phyloP scores from a whole-genome alignment of 2,329 filamentous ascomycete genomes.

The Zarea fungicola region DNA sequence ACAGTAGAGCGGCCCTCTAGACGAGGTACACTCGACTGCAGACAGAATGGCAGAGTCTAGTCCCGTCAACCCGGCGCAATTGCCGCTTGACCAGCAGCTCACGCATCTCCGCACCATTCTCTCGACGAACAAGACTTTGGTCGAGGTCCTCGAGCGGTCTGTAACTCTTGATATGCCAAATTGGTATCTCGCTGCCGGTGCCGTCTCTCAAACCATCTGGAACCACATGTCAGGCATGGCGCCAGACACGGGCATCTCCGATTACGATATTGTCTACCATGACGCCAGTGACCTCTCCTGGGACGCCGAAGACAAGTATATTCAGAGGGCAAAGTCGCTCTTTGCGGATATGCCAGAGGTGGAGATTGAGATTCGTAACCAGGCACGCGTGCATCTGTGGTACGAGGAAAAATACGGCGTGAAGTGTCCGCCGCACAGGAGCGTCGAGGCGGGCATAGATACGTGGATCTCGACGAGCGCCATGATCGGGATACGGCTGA shows the following conservation, averaged over 20 bases:
- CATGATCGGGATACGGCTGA: slow-evolving; percentile 23
- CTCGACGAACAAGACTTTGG: slow-evolving; percentile 24
- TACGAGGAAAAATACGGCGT: slow-evolving; percentile 28
- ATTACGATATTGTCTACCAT: slow-evolving; percentile 34
- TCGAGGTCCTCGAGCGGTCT: slow-evolving; percentile 23
- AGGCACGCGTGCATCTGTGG: slow-evolving; percentile 34
- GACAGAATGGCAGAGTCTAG: not conserved
- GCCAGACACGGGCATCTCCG: slow-evolving; percentile 29
- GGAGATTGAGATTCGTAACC: slow-evolving; percentile 33
- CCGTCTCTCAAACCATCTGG: slow-evolving; percentile 35
- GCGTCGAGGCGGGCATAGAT: slow-evolving; percentile 28
- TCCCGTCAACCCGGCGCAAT: slow-evolving; percentile 18
- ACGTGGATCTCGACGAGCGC: slow-evolving; percentile 32
- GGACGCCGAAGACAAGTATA: slow-evolving; percentile 31
- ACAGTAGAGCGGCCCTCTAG: too few species aligned
- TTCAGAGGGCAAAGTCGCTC: slow-evolving; percentile 24
- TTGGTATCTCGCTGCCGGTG: slow-evolving; percentile 32
- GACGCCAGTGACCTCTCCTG: slow-evolving; percentile 29
- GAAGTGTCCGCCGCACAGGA: slow-evolving; percentile 25
- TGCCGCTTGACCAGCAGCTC: slow-evolving; percentile 25
- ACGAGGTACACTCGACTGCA: not conserved
- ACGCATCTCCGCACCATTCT: slow-evolving; percentile 20
- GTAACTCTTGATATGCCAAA: slow-evolving; percentile 24
- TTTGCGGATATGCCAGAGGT: slow-evolving; percentile 24
- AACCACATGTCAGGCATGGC: slow-evolving; percentile 25